Evolutionary conservation across 371 early-diverging fungal genomes (phyloP).

Genomic region (Rhizopus microsporus): DNA sequence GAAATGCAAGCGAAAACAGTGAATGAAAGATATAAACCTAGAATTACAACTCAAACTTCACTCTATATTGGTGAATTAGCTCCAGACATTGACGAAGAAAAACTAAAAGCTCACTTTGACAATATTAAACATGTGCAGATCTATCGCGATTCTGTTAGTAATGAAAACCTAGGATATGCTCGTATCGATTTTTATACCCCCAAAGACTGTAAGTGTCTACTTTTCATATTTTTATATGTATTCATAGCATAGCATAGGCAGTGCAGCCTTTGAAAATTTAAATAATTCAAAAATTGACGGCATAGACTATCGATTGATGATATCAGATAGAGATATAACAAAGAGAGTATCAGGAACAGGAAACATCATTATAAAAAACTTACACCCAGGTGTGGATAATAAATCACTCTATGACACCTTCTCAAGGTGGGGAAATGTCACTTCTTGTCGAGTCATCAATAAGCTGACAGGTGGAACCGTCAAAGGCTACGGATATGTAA

Average conservation of each 20-base stretch:
- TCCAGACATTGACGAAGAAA: conserved; percentile 90
- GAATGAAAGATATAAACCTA: neutral
- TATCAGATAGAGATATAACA: conserved; percentile 95
- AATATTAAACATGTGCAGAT: conserved; percentile 91
- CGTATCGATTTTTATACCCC: conserved; percentile 91
- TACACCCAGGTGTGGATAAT: conserved; percentile 91
- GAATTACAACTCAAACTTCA: conserved; percentile 13
- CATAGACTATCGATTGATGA: conserved; percentile 96
- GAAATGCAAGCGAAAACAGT: conserved; percentile 41
- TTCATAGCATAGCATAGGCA: conserved; percentile 46
- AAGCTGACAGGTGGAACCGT: conserved; percentile 73
- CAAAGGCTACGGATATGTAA: conserved; percentile 98
- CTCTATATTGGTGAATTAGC: conserved; percentile 92
- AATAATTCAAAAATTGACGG: conserved; percentile 94
- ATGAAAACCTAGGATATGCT: conserved; percentile 95
- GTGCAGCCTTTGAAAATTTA: conserved; percentile 85
- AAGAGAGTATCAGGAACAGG: conserved; percentile 85
- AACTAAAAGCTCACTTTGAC: conserved; percentile 91
- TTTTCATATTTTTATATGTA: conserved; percentile 1
- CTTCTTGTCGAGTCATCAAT: conserved; percentile 97
- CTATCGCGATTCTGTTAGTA: conserved; percentile 95
- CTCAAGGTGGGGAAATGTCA: conserved; percentile 96
- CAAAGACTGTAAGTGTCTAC: conserved; percentile 58
- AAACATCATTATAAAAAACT: conserved; percentile 99
- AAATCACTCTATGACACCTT: conserved; percentile 98